These are phyloP conservation scores for Porphyridium purpureum DNA, from an alignment of 23 red algal genomes.

Conservation along the genomic window DNA sequence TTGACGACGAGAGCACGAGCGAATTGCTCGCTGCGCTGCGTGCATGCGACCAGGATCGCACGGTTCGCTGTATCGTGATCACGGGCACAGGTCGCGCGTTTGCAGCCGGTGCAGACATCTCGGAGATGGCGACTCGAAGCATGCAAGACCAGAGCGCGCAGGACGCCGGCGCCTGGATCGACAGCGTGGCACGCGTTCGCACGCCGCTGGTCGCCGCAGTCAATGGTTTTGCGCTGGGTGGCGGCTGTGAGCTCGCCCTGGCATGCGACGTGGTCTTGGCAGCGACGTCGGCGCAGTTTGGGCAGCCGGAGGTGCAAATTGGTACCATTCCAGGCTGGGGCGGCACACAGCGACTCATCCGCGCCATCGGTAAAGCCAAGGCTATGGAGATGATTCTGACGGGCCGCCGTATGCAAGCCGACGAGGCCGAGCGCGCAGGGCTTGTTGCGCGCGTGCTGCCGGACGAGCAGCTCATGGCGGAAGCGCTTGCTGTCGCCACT, in stretches of 20 bases:
- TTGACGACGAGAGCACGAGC: conserved; percentile 36
- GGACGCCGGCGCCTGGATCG: conserved; percentile 52
- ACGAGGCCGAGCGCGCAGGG: conserved; percentile 78
- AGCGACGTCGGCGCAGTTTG: conserved; percentile 62
- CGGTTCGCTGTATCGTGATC: conserved; percentile 76
- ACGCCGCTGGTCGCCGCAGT: conserved; percentile 87
- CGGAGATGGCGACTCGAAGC: conserved; percentile 43
- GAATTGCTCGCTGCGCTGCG: conserved; percentile 64
- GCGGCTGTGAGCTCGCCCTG: conserved; percentile 88
- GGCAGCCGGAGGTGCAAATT: conserved; percentile 91
- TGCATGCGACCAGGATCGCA: conserved; percentile 38
- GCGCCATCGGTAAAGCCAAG: conserved; percentile 92
- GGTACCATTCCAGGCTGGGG: conserved; percentile 80
- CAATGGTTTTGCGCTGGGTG: conserved; percentile 83
- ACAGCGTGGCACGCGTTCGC: conserved; percentile 25
- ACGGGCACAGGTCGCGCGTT: conserved; percentile 77
- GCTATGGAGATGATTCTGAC: conserved; percentile 98
- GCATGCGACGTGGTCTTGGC: conserved; percentile 88
- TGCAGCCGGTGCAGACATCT: conserved; percentile 83
- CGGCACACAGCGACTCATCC: conserved; percentile 86
- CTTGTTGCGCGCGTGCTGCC: conserved; percentile 65
- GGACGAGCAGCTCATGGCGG: conserved; percentile 34
- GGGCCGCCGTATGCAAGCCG: conserved; percentile 61
- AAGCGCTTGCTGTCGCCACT: conserved; percentile 37
- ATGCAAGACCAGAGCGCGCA: conserved; percentile 12